These are phyloP conservation scores for Corylus heterophylla DNA, from an alignment of 306 rosid species.

Conservation along the genomic window DNA sequence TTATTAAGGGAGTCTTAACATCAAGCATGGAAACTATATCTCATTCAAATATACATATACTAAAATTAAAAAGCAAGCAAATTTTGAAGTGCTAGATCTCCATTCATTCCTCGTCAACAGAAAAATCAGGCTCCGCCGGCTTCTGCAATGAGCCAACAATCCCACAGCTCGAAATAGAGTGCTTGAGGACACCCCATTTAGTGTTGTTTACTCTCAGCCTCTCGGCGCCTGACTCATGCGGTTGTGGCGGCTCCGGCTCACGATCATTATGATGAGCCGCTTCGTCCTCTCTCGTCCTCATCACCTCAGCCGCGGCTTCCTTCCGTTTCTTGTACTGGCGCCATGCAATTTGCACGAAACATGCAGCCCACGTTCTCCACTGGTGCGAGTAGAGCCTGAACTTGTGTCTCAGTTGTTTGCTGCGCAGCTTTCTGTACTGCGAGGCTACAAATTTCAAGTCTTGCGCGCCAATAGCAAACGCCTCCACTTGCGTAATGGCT, in stretches of 20 bases:
- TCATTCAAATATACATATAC: no score
- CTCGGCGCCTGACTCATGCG: no score
- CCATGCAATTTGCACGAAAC: constrained; percentile 92
- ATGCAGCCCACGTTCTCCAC: constrained; percentile 89
- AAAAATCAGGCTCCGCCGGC: constrained; percentile 82
- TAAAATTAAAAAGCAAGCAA: no score
- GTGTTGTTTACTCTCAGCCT: no score
- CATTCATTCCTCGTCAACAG: constrained; percentile 37
- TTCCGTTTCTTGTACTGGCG: constrained; percentile 61
- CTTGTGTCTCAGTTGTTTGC: constrained; percentile 77
- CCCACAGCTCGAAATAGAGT: no score
- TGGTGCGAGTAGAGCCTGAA: constrained; percentile 89
- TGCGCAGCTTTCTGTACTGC: constrained; percentile 76
- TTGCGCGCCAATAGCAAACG: constrained; percentile 88
- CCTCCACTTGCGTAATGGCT: constrained; percentile 85
- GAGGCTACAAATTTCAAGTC: constrained; percentile 90
- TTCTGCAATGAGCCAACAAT: constrained; percentile 50
- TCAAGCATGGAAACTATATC: no score
- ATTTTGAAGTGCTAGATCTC: not conserved
- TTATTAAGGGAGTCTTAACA: no score
- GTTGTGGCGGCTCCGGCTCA: no score
- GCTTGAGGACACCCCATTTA: no score
- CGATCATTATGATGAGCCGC: no score
- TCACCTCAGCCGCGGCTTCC: constrained; percentile 47
- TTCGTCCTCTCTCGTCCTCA: not conserved